Percentiles rank a stretch among this genome's conserved stretches.
phyloP scores from a whole-genome alignment of 768 basidiomycete genomes.

The Boletus bicolor region DNA sequence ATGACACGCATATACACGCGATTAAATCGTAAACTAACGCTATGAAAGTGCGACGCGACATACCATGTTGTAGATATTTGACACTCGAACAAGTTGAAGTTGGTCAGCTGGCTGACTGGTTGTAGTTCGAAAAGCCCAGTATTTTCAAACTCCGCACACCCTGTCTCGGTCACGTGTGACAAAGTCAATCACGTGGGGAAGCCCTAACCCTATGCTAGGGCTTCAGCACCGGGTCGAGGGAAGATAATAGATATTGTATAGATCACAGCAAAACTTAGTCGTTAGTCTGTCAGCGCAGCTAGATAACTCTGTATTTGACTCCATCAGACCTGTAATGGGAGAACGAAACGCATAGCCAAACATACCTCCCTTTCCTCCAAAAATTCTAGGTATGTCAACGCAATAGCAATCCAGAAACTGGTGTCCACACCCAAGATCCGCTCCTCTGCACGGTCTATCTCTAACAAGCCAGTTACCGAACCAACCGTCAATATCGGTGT shows the following conservation, averaged over 20 bases:
- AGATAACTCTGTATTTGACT: constrained; percentile 48
- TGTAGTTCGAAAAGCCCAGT: constrained; percentile 24
- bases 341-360: constrained; percentile 4
- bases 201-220: constrained; percentile 14
- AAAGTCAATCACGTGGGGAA: constrained; percentile 25
- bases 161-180: constrained; percentile 24
- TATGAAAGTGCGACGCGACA: constrained; percentile 1
- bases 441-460: constrained; percentile 57
- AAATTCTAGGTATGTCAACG: constrained; percentile 74
- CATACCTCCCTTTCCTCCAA: constrained; percentile 74
- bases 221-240: not conserved
- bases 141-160: constrained; percentile 26
- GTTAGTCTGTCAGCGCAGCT: constrained; percentile 47
- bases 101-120: constrained; percentile 14
- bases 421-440: constrained; percentile 63
- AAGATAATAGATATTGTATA: constrained; percentile 1
- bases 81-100: constrained; percentile 6
- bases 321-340: not conserved
- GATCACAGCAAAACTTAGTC: constrained; percentile 8
- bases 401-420: constrained; percentile 75
- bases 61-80: constrained; percentile 22
- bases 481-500: constrained; percentile 63
- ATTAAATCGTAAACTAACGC: not conserved
- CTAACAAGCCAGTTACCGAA: constrained; percentile 59
- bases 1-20: not conserved